Base-by-base conservation (phyloP, 1,284 basidiomycete genomes). In the Puccinia horiana region DNA sequence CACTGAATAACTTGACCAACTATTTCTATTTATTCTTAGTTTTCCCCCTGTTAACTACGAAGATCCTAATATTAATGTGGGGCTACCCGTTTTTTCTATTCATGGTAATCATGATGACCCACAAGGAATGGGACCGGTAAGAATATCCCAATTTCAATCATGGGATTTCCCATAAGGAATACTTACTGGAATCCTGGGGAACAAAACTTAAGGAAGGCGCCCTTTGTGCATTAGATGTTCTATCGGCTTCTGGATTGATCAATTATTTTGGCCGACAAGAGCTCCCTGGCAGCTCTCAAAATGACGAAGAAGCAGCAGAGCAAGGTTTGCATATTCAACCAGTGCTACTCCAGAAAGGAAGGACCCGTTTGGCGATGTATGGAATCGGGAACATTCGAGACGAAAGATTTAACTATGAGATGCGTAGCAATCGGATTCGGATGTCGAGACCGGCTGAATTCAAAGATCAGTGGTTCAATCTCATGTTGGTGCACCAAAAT, bases 81-180 rank as follows among this genome's bases (percentile, higher is more conserved):
- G 91, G 29, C 94, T 97, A 40, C 97, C 97, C 1, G 93, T 98
- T 32, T 99, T 99, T 88, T 98, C 96, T 0, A 99, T 99, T 67
- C 96, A 99, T 85, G 97, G 96, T 61, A 99, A 99, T 86, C 97
- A 99, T 87, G 97, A 99, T 86, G 96, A 99, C 85, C 96, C 97
- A 44, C 97, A 99, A 88, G 97, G 96, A 32, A 92, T 95, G 16
- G 95, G 95, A 18, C 90, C 93, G 14, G 94, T 94, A 85, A 84
- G 93, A 47, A 49, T n/a, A 42, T 49, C 5, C 4, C 26, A 49
- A 11, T 16, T 87, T 29, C 54, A 49, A 49, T 8, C 44, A 26
- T 72, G 63, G 18, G 8, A 20, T 42, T 23, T 18, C 58, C 35
- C 29, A 2, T 42, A 32, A 61, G 69, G 72, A 18, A 47, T 54